Evolutionary conservation across 2,329 filamentous ascomycete genomes (phyloP), one percentile per base, ranked within the genome.

Genomic region (Sporothrix mexicana): DNA sequence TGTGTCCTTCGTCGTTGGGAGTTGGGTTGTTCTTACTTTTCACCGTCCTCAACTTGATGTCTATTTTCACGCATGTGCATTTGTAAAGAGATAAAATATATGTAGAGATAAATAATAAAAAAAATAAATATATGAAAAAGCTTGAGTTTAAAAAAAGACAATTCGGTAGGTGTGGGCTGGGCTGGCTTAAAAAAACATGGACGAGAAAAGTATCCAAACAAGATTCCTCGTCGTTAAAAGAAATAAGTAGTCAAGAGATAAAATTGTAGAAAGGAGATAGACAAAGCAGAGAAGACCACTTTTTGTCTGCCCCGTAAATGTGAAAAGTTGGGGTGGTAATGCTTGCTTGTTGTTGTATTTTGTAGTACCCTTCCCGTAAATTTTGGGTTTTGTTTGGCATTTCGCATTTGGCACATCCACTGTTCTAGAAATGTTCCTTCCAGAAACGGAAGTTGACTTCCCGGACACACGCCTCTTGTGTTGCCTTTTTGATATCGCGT

Each of bases 401-500:
- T 66, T 36, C 36, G 23, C 41, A 13, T 53, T 36, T 15, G 67
- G 6, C 12, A 5, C 30, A 36, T 36, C 30, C 2, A 6, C 2
- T 70, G 3, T 6, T 23, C 49, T 86, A 91, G 80, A 91, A 91
- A 80, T 99, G 95, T 83, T 99, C 96, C 85, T 99, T 99, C 96
- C 96, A 99, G 86, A 99, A 99, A 78, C 93, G 93, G 85, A 98
- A 99, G 78, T 91, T 89, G 73, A 99, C 94, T 77, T 97, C 93
- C 75, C 88, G 88, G 51, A 88, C 90, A 13, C 90, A 93, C 17
- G 92, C 91, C 70, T 85, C 81, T 79, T 92, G 92, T 77, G 93
- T 92, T 17, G 95, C 95, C 79, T 90, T 89, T 82, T 93, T 92
- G 80, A 99, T 98, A 78, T 93, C 90, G 76, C 94, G 88, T 7